These are phyloP conservation scores for Brasenia schreberi DNA, from an alignment of 164 flowering plant species.

Conservation along the genomic window DNA sequence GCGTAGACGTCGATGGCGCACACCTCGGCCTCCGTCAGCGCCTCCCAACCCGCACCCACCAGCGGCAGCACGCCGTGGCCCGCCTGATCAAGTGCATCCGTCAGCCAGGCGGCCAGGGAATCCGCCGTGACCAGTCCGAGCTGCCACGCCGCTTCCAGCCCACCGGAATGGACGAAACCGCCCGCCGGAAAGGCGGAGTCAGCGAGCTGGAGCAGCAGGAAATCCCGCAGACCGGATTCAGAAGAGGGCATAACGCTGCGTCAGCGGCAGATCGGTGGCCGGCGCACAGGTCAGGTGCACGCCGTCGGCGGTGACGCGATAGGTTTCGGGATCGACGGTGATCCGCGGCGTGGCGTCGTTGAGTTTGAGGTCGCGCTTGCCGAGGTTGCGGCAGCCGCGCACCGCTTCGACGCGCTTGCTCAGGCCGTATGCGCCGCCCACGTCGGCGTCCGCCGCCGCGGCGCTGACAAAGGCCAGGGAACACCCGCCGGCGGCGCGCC, in stretches of 20 bases:
- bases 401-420: not conserved
- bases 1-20: too few relatives aligned
- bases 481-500: not conserved
- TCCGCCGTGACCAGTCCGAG: not conserved
- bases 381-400: not conserved
- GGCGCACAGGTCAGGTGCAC: not conserved
- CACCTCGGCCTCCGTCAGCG: not conserved
- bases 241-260: slow-evolving; percentile 1
- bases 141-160: not conserved
- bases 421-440: not conserved
- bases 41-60: not conserved
- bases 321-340: slow-evolving; percentile 1
- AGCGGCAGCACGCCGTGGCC: not conserved
- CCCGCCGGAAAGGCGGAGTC: not conserved
- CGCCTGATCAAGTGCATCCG: not conserved
- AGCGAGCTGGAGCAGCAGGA: not conserved
- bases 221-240: not conserved
- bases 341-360: not conserved
- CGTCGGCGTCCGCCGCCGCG: not conserved
- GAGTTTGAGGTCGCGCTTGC: not conserved
- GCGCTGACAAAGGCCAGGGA: not conserved
- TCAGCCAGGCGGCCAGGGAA: not conserved
- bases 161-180: not conserved
- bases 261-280: not conserved
- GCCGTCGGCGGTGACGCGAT: not conserved